phyloP scores from a whole-genome alignment of 2,329 filamentous ascomycete species.

The Byssoonygena ceratinophila region DNA sequence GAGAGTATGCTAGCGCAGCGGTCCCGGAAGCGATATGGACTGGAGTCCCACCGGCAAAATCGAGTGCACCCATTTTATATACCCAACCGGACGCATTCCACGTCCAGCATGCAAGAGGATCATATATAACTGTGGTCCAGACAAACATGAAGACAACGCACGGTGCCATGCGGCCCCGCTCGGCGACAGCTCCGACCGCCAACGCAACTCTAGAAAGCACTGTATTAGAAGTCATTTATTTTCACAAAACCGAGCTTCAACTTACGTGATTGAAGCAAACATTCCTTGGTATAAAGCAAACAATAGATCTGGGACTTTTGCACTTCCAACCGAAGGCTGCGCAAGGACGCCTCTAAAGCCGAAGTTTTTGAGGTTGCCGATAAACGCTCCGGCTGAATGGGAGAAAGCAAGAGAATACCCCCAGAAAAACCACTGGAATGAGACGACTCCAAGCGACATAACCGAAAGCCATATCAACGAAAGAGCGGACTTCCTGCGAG shows the following conservation, averaged over 20 bases:
- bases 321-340: constrained; percentile 61
- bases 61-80: constrained; percentile 65
- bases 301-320: constrained; percentile 66
- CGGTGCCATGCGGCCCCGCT: constrained; percentile 77
- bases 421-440: constrained; percentile 89
- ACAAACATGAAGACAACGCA: constrained; percentile 88
- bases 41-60: constrained; percentile 82
- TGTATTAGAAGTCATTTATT: constrained; percentile 22
- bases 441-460: constrained; percentile 66
- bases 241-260: constrained; percentile 16
- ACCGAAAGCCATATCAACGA: constrained; percentile 77
- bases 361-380: constrained; percentile 60
- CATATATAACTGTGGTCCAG: constrained; percentile 83
- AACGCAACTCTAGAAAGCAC: constrained; percentile 57
- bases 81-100: constrained; percentile 82
- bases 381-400: constrained; percentile 50
- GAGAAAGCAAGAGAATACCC: constrained; percentile 55
- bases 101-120: constrained; percentile 89
- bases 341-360: constrained; percentile 67
- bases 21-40: constrained; percentile 79
- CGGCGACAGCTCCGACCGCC: constrained; percentile 72
- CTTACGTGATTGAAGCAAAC: constrained; percentile 68
- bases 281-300: constrained; percentile 61
- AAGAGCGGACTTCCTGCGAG: constrained; percentile 77
- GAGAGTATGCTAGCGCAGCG: constrained; percentile 76